Conservation (phyloP, 441 rosid species). For the Brassica hybrid region DNA sequence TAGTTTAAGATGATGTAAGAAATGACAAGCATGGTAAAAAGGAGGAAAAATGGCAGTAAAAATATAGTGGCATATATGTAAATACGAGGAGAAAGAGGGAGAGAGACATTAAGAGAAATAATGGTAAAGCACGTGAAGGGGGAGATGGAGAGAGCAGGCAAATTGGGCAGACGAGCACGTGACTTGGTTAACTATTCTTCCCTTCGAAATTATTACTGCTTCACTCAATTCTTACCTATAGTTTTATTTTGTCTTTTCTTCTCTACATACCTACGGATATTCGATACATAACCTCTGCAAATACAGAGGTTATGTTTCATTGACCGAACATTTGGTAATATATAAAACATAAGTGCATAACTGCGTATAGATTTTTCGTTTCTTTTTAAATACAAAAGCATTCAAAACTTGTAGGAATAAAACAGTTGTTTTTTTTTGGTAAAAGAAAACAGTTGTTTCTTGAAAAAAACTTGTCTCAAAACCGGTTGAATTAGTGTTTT, state of each 20-base stretch:
- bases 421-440: background rate
- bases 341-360: slow-evolving; percentile 4
- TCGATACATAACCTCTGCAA: slow-evolving; percentile 10
- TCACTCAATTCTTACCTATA: background rate
- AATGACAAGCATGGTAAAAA: slow-evolving; percentile 7
- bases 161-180: slow-evolving; percentile 40
- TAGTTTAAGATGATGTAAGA: slow-evolving; percentile 20
- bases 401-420: background rate
- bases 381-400: background rate
- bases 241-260: background rate
- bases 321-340: slow-evolving; percentile 7
- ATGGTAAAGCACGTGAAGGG: slow-evolving; percentile 43
- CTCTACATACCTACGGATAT: background rate
- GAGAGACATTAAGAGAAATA: slow-evolving; percentile 24
- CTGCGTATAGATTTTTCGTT: background rate
- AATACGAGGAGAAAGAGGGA: slow-evolving; percentile 22
- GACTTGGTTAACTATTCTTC: slow-evolving; percentile 35
- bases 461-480: background rate
- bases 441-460: no score
- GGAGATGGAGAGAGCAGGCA: slow-evolving; percentile 38
- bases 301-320: slow-evolving; percentile 13
- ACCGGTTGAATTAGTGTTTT: background rate
- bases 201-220: slow-evolving; percentile 16
- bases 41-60: slow-evolving; percentile 2
- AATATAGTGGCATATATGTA: slow-evolving; percentile 25